phyloP scores from a whole-genome alignment of 768 basidiomycete species.

The Phlegmacium glaucopus region DNA sequence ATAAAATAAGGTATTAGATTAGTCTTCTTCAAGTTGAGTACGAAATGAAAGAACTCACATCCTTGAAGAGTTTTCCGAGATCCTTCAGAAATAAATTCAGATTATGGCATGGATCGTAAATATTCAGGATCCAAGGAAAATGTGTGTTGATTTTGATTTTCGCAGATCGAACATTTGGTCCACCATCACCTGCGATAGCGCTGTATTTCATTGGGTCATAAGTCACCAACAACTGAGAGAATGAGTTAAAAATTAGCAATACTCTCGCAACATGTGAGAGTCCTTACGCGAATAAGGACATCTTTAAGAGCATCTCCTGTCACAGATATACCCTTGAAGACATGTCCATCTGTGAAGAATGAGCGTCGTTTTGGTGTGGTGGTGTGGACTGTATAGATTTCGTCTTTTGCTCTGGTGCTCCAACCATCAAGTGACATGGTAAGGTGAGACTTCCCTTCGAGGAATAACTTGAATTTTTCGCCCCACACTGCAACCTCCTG shows the following conservation, averaged over 20 bases:
- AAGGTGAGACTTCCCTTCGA: slow-evolving; percentile 13
- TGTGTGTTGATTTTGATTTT: slow-evolving; percentile 11
- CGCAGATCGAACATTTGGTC: slow-evolving; percentile 20
- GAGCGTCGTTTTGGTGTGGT: slow-evolving; percentile 21
- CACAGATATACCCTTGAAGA: slow-evolving; percentile 22
- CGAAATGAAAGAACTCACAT: slow-evolving; percentile 5
- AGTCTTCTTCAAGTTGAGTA: slow-evolving; percentile 1
- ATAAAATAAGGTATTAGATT: neutral
- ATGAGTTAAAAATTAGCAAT: neutral
- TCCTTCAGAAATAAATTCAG: slow-evolving; percentile 27
- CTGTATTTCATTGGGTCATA: slow-evolving; percentile 13
- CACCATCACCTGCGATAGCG: slow-evolving; percentile 23
- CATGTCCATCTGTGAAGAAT: slow-evolving; percentile 20
- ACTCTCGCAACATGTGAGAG: too few relatives aligned
- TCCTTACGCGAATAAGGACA: slow-evolving; percentile 3
- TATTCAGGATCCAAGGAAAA: slow-evolving; percentile 24
- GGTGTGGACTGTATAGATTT: slow-evolving; percentile 28
- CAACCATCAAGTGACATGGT: slow-evolving; percentile 23
- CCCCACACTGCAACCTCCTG: slow-evolving; percentile 15
- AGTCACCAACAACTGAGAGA: neutral
- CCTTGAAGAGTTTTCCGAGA: slow-evolving; percentile 25
- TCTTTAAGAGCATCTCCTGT: slow-evolving; percentile 15
- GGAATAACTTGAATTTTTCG: slow-evolving; percentile 8
- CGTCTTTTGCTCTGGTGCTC: slow-evolving; percentile 17
- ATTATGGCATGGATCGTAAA: slow-evolving; percentile 28